A percentile compares a stretch with the other conserved stretches of the same genome.
Evolutionary conservation across 306 rosid species (phyloP).

Genomic region (Citrullus amarus): DNA sequence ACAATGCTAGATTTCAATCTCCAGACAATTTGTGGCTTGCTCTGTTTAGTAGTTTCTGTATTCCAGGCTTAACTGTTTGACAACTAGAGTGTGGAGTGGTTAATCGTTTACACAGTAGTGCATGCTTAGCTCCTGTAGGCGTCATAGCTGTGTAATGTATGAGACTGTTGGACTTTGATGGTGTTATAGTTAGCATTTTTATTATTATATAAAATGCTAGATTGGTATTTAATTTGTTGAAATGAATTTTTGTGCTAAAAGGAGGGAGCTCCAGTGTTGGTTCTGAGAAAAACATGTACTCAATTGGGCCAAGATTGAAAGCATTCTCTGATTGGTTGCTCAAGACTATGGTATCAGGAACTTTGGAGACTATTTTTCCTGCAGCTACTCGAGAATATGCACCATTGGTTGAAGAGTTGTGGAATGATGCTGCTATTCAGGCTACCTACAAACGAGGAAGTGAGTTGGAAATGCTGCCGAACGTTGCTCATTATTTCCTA

Average conservation of each 20-base stretch:
- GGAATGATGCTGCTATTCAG: constrained; percentile 74
- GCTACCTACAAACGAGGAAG: constrained; percentile 77
- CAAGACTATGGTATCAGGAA: constrained; percentile 82
- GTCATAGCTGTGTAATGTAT: neutral
- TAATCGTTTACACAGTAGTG: neutral
- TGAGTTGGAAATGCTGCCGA: constrained; percentile 87
- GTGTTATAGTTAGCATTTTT: neutral
- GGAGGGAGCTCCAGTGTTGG: constrained; percentile 37
- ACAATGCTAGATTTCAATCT: neutral
- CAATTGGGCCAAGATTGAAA: constrained; percentile 78
- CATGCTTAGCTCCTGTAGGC: neutral
- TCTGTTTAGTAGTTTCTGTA: neutral
- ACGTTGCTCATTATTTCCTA: constrained; percentile 79
- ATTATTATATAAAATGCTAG: neutral
- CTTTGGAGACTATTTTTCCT: constrained; percentile 88
- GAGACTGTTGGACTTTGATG: neutral
- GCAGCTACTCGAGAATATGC: constrained; percentile 97
- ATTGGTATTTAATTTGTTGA: neutral
- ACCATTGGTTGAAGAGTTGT: constrained; percentile 81
- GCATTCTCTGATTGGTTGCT: constrained; percentile 99
- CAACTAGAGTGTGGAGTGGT: neutral
- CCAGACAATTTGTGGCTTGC: neutral
- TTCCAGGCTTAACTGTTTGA: neutral
- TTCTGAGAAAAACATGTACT: constrained; percentile 42
- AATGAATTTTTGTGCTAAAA: constrained; percentile 9